Evolutionary conservation across 495 filamentous ascomycete genomes (phyloP).

Genomic region (Penicillium cosmopolitanum): DNA sequence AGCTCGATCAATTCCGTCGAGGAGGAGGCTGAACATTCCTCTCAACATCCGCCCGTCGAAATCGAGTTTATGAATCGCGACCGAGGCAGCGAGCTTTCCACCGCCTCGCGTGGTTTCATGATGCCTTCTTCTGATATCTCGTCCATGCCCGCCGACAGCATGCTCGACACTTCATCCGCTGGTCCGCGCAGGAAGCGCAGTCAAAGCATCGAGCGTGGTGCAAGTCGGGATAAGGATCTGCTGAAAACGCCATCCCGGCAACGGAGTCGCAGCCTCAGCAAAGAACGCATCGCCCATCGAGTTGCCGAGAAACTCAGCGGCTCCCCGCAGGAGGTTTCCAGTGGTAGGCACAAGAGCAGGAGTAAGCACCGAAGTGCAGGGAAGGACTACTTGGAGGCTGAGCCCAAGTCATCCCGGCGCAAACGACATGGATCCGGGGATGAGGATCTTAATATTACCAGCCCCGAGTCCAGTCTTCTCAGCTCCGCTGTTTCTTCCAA

Average conservation of each 20-base stretch:
- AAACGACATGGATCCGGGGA: slow-evolving; percentile 64
- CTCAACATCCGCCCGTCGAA: slow-evolving; percentile 73
- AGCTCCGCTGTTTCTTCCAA: slow-evolving; percentile 73
- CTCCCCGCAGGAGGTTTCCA: slow-evolving; percentile 50
- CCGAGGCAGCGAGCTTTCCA: slow-evolving; percentile 61
- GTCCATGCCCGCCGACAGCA: slow-evolving; percentile 86
- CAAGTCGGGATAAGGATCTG: slow-evolving; percentile 54
- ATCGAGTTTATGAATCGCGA: slow-evolving; percentile 74
- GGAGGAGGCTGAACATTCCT: slow-evolving; percentile 73
- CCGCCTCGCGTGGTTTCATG: slow-evolving; percentile 63
- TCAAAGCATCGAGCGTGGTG: slow-evolving; percentile 57
- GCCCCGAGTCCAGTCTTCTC: slow-evolving; percentile 73
- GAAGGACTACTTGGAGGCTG: slow-evolving; percentile 63
- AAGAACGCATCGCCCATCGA: slow-evolving; percentile 71
- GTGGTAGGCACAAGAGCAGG: slow-evolving; percentile 59
- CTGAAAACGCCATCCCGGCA: slow-evolving; percentile 65
- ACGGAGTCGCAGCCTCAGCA: slow-evolving; percentile 73
- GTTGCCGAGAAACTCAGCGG: slow-evolving; percentile 68
- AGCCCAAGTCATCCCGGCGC: slow-evolving; percentile 59
- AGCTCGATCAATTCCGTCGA: slow-evolving; percentile 73
- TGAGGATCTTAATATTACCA: slow-evolving; percentile 61
- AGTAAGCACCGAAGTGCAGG: slow-evolving; percentile 54
- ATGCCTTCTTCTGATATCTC: slow-evolving; percentile 78
- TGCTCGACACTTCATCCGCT: slow-evolving; percentile 67
- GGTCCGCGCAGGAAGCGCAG: slow-evolving; percentile 59